Percentiles rank a stretch among this genome's conserved stretches.
phyloP scores from a whole-genome alignment of 768 basidiomycete genomes.

The Galerina marginata region DNA sequence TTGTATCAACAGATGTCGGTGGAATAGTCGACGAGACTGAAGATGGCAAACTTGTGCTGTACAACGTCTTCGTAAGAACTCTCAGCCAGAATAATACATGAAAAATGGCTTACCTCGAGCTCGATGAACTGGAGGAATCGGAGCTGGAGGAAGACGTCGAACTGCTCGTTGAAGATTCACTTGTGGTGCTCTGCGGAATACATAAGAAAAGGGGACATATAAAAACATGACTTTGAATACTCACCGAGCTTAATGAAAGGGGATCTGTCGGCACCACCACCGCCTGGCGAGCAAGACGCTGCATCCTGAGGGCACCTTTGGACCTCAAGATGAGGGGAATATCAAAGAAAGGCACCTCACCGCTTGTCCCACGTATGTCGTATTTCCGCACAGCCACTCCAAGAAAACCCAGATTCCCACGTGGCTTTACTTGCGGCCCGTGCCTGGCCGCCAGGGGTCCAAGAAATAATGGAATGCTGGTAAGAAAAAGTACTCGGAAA shows the following conservation, averaged over 20 bases:
- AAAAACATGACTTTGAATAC: neutral
- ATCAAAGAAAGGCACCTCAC: neutral
- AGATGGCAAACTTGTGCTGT: neutral
- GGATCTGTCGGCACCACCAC: neutral
- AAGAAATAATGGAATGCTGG: no score
- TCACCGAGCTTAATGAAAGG: neutral
- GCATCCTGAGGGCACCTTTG: neutral
- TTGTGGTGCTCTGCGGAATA: neutral
- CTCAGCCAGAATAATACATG: neutral
- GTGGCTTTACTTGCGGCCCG: no score
- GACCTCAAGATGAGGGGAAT: conserved; percentile 1
- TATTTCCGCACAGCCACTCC: conserved; percentile 2
- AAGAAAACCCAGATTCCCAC: neutral
- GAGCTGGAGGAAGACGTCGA: neutral
- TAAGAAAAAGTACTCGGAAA: no score
- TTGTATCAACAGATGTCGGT: neutral
- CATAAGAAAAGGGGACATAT: neutral
- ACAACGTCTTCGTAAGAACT: neutral
- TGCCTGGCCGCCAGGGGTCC: no score
- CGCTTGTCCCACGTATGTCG: conserved; percentile 2
- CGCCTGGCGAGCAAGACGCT: neutral
- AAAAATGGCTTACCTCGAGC: neutral
- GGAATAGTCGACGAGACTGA: neutral
- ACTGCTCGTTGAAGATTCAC: neutral
- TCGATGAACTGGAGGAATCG: neutral